Base-by-base conservation (phyloP, 179 eudicot species). In the Dionaea muscipula region DNA sequence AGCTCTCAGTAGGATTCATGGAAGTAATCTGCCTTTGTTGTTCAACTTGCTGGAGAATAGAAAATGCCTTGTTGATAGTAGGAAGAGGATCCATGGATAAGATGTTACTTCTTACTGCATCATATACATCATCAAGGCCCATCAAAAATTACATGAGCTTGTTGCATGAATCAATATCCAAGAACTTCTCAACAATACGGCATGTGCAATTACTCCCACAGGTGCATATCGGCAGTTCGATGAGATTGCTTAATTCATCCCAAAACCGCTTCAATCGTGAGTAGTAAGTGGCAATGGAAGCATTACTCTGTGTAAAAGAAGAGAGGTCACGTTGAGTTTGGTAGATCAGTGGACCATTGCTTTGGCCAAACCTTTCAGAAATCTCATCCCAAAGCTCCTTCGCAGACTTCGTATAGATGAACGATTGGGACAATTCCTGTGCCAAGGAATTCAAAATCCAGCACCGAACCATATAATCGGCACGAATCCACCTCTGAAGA, bases 371-470 rank as follows among this genome's bases (percentile, higher is more conserved):
- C 20, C 56, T 28, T 16, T 52, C 56, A 1, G 1, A 2, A 4
- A 52, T 15, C 17, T 52, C 39, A 2, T n/a, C 12, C 56, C 56
- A 52, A 8, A 52, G 13, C n/a, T 52, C 56, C n/a, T 4, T 3
- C 2, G 56, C 38, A 28, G 41, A 28, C 9, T 52, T 6, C 8
- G 38, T 23, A n/a, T 16, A 52, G 13, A 18, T 0, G 17, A 27
- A n/a, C 15, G 38, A 23, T 26, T 33, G 24, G 6, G 56, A 17
- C 7, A 52, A 1, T 16, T 52, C 39, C 0, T 3, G 4, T 0
- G 1, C 8, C 47, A 55, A 23, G 1, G 60, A 55, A 16, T 41
- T 40, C 5, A 55, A 18, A 11, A 55, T 12, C 60, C 47, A 55
- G 18, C 60, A 45, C 10, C 21, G n/a, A 3, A 45, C 49, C 49